Base-by-base conservation (phyloP, 495 filamentous ascomycete species). In the Cladorrhinum samala region DNA sequence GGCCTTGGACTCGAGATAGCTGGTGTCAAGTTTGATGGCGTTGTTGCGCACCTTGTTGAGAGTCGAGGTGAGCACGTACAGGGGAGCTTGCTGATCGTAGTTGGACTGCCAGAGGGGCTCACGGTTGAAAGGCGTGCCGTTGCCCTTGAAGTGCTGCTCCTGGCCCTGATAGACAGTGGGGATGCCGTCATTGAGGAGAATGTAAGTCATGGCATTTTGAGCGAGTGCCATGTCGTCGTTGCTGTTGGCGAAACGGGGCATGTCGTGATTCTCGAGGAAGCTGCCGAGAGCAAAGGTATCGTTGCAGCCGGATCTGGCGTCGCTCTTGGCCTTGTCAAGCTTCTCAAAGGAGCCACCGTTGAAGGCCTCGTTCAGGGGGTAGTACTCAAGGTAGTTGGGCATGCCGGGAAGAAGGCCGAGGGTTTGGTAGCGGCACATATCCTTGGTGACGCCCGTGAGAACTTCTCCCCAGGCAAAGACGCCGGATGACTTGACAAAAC, bases 251-350 rank as follows among this genome's bases (percentile, higher is more conserved):
- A 88, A 88, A 4, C 87, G 80, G 1, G 83, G 72, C 44, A 82
- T 79, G 65, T 93, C 88, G 65, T 93, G 88, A 62, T 93, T 93
- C 62, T 91, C 88, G 18, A 82, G 54, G 65, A 94, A 94, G 9
- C 72, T 81, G 36, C 87, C 87, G 36, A 66, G 61, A 9, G 54
- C 56, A 33, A 51, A 66, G 37, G 60, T 60, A 27, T 64, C 62
- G 50, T 56, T 70, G 58, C 65, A 66, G 9, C 42, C 53, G n/a
- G 54, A 38, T n/a, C 21, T 38, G 9, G 56, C 63, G 18, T 61
- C 21, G 30, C 55, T 49, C 50, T 56, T 57, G 9, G 59, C 46
- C 0, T 46, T 25, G 18, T 39, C 48, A 37, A 68, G n/a, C 0
- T 48, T 30, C n/a, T 47, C 37, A 27, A 68, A 48, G n/a, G 37